Conservation (phyloP, 345 rosid species). For the Salix caprea region DNA sequence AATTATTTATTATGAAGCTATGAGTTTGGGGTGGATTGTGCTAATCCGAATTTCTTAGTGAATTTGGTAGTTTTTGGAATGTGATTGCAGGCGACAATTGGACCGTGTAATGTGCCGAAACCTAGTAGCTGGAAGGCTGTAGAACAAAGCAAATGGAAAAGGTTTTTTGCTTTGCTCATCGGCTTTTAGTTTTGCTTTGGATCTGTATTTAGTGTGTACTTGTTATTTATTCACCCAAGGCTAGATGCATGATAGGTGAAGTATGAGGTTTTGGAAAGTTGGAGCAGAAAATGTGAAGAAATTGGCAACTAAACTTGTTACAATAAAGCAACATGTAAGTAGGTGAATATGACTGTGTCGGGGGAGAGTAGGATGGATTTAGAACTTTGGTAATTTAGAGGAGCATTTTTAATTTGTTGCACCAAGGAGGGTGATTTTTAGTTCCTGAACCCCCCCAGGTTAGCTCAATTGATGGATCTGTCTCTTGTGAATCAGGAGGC, state of each 20-base stretch:
- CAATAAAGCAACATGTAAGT: neutral
- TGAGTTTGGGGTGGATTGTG: neutral
- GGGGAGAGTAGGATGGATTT: neutral
- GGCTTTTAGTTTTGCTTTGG: neutral
- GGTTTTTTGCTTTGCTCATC: slow-evolving; percentile 38
- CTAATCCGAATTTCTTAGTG: neutral
- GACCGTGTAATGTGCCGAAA: slow-evolving; percentile 82
- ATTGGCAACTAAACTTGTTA: neutral
- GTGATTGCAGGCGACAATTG: slow-evolving; percentile 76
- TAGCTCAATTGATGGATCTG: neutral
- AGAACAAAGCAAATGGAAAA: slow-evolving; percentile 94
- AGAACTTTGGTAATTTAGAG: neutral
- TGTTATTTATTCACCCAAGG: neutral
- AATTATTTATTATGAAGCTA: too few relatives aligned
- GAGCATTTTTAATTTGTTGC: neutral
- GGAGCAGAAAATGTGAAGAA: neutral
- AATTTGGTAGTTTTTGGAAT: neutral
- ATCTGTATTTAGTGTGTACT: neutral
- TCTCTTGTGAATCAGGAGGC: neutral
- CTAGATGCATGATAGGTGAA: neutral
- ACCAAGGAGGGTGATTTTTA: neutral
- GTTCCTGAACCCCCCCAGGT: neutral
- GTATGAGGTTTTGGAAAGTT: neutral
- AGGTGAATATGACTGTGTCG: neutral
- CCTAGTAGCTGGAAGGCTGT: slow-evolving; percentile 96